Conservation (phyloP, 805 yeast species). For the Saturnispora saitoi region DNA sequence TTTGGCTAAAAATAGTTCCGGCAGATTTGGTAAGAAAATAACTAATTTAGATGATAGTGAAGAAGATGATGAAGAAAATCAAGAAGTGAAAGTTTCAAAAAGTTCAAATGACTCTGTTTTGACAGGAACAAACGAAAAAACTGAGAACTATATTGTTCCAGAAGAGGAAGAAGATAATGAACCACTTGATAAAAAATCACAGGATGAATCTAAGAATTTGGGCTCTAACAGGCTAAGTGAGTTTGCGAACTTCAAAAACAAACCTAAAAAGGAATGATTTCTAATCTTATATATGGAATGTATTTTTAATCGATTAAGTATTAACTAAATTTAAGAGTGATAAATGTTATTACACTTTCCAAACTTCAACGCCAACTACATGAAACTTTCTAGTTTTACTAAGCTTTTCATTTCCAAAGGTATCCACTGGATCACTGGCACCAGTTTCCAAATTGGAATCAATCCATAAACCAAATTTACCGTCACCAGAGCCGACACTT, state of each 20-base stretch:
- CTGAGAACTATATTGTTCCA: slow-evolving; percentile 5
- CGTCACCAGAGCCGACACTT: slow-evolving; percentile 87
- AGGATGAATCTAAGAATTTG: slow-evolving; percentile 4
- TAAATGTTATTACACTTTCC: slow-evolving; percentile 45
- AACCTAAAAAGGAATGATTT: background rate
- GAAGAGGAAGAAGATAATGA: background rate
- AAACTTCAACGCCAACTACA: slow-evolving; percentile 71
- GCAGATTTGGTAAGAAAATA: background rate
- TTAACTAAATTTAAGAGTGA: background rate
- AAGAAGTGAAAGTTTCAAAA: background rate
- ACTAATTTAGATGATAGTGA: background rate
- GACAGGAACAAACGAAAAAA: background rate
- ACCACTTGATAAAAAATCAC: slow-evolving; percentile 4
- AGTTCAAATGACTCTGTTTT: background rate
- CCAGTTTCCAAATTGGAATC: slow-evolving; percentile 70
- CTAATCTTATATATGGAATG: background rate
- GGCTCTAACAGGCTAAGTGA: slow-evolving; percentile 2
- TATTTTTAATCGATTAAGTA: background rate
- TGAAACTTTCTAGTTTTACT: slow-evolving; percentile 48
- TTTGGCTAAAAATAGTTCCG: background rate
- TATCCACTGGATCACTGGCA: slow-evolving; percentile 66
- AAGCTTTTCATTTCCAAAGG: slow-evolving; percentile 84
- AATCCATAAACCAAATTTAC: slow-evolving; percentile 86
- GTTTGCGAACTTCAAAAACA: slow-evolving; percentile 4
- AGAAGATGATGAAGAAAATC: slow-evolving; percentile 2